Evolutionary conservation across 495 filamentous ascomycete genomes (phyloP).

Genomic region (Pseudotulostoma volvatum): DNA sequence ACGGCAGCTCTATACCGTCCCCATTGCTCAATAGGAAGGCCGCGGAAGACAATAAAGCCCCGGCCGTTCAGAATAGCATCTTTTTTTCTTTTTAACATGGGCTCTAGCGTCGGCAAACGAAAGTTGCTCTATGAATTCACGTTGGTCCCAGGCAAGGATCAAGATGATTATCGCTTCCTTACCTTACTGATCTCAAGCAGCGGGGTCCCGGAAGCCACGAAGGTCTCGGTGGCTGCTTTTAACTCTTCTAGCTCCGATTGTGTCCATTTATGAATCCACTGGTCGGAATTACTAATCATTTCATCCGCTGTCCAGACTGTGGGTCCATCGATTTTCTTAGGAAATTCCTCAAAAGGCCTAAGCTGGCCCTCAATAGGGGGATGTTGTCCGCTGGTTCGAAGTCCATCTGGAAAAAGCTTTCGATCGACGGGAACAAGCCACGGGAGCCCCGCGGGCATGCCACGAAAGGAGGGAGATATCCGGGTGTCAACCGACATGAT

Average conservation of each 20-base stretch:
- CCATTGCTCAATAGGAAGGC: slow-evolving; percentile 62
- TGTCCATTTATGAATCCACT: slow-evolving; percentile 61
- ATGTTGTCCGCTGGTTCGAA: slow-evolving; percentile 68
- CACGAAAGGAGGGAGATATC: too few species aligned
- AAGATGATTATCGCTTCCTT: slow-evolving; percentile 2
- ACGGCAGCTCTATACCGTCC: slow-evolving; percentile 63
- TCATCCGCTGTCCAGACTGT: slow-evolving; percentile 69
- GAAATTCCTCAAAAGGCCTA: slow-evolving; percentile 54
- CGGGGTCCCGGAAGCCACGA: slow-evolving; percentile 41
- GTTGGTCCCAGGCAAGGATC: neutral
- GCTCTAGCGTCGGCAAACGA: slow-evolving; percentile 43
- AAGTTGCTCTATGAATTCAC: slow-evolving; percentile 24
- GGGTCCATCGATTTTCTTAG: slow-evolving; percentile 52
- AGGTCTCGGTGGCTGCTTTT: slow-evolving; percentile 46
- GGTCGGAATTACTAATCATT: slow-evolving; percentile 49
- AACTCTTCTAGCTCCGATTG: slow-evolving; percentile 54
- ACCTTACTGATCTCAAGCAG: slow-evolving; percentile 62
- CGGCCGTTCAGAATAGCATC: slow-evolving; percentile 66
- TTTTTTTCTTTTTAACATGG: slow-evolving; percentile 37
- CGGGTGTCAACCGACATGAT: too few species aligned
- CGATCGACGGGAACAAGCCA: slow-evolving; percentile 1
- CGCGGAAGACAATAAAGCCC: slow-evolving; percentile 81
- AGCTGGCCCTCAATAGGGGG: slow-evolving; percentile 51
- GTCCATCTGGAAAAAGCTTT: slow-evolving; percentile 35
- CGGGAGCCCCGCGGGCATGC: too few species aligned